phyloP scores from a whole-genome alignment of 2,329 filamentous ascomycete genomes.

The Pseudogymnoascus verrucosus region DNA sequence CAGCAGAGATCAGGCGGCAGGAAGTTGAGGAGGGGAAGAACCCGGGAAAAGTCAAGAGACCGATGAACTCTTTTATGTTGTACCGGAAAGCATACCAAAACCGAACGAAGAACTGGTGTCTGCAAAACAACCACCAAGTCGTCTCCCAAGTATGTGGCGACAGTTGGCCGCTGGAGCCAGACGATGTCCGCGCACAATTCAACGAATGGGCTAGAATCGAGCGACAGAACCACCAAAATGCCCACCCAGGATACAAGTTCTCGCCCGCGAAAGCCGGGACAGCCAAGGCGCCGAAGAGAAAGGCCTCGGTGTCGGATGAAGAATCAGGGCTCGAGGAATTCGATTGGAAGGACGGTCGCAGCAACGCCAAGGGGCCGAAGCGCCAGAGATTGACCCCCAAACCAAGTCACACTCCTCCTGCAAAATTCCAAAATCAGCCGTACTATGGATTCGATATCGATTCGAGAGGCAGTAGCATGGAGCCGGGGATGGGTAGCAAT shows the following conservation, averaged over 20 bases:
- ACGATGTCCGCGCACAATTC: slow-evolving; percentile 66
- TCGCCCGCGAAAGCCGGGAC: slow-evolving; percentile 62
- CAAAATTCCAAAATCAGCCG: slow-evolving; percentile 12
- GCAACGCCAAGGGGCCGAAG: slow-evolving; percentile 8
- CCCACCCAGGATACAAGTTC: slow-evolving; percentile 92
- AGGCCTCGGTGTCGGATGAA: slow-evolving; percentile 32
- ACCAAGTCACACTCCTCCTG: slow-evolving; percentile 19
- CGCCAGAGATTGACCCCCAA: slow-evolving; percentile 16
- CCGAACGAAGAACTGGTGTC: slow-evolving; percentile 70
- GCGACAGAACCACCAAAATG: slow-evolving; percentile 72
- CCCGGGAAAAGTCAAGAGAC: slow-evolving; percentile 72
- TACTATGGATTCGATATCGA: slow-evolving; percentile 17
- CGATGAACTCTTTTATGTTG: slow-evolving; percentile 98
- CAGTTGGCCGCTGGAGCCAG: slow-evolving; percentile 76
- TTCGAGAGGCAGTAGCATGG: slow-evolving; percentile 24
- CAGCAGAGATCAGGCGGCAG: slow-evolving; percentile 53
- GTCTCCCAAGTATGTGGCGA: slow-evolving; percentile 81
- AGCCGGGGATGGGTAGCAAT: slow-evolving; percentile 18
- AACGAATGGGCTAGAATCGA: slow-evolving; percentile 73
- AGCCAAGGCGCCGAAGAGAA: slow-evolving; percentile 41
- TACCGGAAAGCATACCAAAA: slow-evolving; percentile 91
- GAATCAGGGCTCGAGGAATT: slow-evolving; percentile 40
- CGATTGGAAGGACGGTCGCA: slow-evolving; percentile 32
- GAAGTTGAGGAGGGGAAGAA: slow-evolving; percentile 64
- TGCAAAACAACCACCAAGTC: slow-evolving; percentile 86